These are phyloP conservation scores for Echinosophora koreensis DNA, from an alignment of 306 rosid species.

Conservation along the genomic window DNA sequence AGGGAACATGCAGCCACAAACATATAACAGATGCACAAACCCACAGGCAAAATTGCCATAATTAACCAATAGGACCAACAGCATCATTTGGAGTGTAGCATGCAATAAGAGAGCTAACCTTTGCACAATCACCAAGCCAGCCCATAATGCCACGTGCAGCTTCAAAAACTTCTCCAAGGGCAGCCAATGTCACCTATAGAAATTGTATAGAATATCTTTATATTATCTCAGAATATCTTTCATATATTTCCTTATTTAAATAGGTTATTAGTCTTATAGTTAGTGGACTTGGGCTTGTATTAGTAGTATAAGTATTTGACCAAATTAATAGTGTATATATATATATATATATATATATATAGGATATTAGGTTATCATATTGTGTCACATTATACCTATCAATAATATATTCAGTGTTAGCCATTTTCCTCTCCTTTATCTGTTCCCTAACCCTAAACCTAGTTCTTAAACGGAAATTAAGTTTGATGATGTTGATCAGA, in stretches of 20 bases:
- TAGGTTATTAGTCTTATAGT: no score
- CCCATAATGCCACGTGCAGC: conserved; percentile 89
- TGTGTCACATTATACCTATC: background rate
- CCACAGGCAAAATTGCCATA: conserved; percentile 17
- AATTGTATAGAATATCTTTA: conserved; percentile 4
- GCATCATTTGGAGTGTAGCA: conserved; percentile 27
- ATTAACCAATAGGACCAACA: conserved; percentile 16
- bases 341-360: no score
- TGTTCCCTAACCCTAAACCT: background rate
- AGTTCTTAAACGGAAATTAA: background rate
- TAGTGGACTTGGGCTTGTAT: no score
- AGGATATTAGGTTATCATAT: background rate
- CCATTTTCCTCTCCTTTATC: background rate
- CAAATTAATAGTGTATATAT: no score
- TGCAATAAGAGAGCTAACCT: conserved; percentile 53
- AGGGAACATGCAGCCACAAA: background rate
- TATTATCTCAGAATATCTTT: no score
- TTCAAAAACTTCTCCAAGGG: conserved; percentile 90
- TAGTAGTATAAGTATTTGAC: no score
- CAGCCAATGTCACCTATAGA: conserved; percentile 81
- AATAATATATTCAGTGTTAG: background rate
- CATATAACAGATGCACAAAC: conserved; percentile 6
- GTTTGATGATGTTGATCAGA: background rate
- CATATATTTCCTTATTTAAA: no score
- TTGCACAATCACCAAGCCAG: conserved; percentile 96